A percentile compares a stretch with the other conserved stretches of the same genome.
Conservation (phyloP, 257 asterid genomes). For the Salvia splendens region DNA sequence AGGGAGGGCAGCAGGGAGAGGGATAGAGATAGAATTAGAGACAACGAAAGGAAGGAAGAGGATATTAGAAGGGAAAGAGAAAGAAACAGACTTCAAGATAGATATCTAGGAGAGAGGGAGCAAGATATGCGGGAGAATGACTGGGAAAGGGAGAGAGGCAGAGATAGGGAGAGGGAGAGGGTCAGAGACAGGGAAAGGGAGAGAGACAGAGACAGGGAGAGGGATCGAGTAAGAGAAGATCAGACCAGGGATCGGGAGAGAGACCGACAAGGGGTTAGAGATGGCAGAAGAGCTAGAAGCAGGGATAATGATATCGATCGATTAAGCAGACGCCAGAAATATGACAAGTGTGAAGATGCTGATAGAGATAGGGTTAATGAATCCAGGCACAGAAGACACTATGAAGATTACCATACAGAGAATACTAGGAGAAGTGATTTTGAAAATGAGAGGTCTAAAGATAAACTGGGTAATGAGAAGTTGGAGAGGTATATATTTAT, state of each 20-base stretch:
- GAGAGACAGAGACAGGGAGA: slow-evolving; percentile 33
- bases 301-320: slow-evolving; percentile 49
- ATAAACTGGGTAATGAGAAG: slow-evolving; percentile 36
- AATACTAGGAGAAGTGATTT: slow-evolving; percentile 41
- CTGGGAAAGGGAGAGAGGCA: slow-evolving; percentile 42
- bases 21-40: slow-evolving; percentile 47
- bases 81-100: slow-evolving; percentile 36
- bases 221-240: slow-evolving; percentile 42
- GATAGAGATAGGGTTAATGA: slow-evolving; percentile 48
- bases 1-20: slow-evolving; percentile 65
- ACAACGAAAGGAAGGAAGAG: slow-evolving; percentile 37
- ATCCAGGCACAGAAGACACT: slow-evolving; percentile 57
- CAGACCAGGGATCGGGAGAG: slow-evolving; percentile 46
- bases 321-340: slow-evolving; percentile 45
- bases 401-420: slow-evolving; percentile 46
- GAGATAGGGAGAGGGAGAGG: slow-evolving; percentile 40
- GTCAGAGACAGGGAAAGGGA: slow-evolving; percentile 40
- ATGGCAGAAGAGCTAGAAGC: slow-evolving; percentile 43
- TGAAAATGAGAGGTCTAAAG: slow-evolving; percentile 38
- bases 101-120: slow-evolving; percentile 42
- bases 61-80: slow-evolving; percentile 43
- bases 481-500: slow-evolving; percentile 52
- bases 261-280: slow-evolving; percentile 46
- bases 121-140: slow-evolving; percentile 40
- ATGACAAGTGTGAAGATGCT: slow-evolving; percentile 48